Evolutionary conservation across 1,139 yeast species (phyloP).

Genomic region (Nadsonia starkeyi-henricii): DNA sequence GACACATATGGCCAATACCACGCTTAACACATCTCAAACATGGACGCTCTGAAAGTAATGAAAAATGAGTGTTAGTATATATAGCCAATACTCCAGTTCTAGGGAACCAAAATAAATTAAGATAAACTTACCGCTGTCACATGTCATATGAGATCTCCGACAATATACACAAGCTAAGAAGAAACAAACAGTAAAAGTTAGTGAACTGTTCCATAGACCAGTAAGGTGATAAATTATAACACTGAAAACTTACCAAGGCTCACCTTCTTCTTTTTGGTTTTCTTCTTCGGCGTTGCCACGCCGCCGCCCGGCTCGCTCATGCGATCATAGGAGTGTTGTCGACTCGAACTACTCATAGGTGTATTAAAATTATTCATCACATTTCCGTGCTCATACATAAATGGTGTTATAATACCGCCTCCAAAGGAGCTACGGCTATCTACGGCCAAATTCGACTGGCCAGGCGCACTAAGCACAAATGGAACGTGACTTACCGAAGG

Average conservation of each 20-base stretch:
- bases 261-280: background rate
- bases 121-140: constrained; percentile 33
- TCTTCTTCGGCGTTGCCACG: background rate
- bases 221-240: too few species aligned
- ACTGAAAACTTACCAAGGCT: background rate
- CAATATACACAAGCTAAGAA: constrained; percentile 71
- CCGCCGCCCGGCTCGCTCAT: background rate
- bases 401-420: background rate
- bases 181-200: background rate
- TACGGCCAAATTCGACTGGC: background rate
- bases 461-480: background rate
- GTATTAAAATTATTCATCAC: background rate
- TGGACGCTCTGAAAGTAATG: constrained; percentile 42
- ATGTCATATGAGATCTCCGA: constrained; percentile 86
- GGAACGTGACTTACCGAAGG: background rate
- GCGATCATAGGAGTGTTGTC: background rate
- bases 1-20: constrained; percentile 80
- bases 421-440: background rate
- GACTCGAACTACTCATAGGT: background rate
- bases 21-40: constrained; percentile 79
- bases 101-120: background rate
- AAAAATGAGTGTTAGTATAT: background rate
- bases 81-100: background rate
- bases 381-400: background rate
- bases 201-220: too few species aligned